These are phyloP conservation scores for Cordyceps javanica DNA, from an alignment of 2,329 filamentous ascomycete genomes.

Conservation along the genomic window DNA sequence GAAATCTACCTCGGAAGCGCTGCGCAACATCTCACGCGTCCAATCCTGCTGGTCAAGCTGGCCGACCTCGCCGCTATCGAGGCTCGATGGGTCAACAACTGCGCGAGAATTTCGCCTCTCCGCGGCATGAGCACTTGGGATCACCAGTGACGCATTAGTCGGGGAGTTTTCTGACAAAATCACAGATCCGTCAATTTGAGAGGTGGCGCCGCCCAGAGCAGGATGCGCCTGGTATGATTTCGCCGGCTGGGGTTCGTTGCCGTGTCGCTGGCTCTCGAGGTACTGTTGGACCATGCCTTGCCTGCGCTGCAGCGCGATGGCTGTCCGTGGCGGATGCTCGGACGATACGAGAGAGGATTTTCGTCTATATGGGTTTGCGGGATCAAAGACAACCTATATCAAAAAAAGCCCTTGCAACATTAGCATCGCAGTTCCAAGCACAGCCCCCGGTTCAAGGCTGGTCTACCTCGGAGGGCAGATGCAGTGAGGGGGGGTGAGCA, in stretches of 20 bases:
- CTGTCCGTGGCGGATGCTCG: slow-evolving; percentile 28
- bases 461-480: neutral
- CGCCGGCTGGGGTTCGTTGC: slow-evolving; percentile 19
- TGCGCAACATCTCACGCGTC: slow-evolving; percentile 42
- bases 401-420: neutral
- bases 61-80: slow-evolving; percentile 38
- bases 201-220: slow-evolving; percentile 17
- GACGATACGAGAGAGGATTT: slow-evolving; percentile 58
- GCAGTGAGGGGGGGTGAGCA: slow-evolving; percentile 8
- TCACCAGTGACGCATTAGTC: slow-evolving; percentile 20
- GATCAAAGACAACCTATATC: slow-evolving; percentile 56
- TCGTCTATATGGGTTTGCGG: slow-evolving; percentile 53
- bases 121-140: slow-evolving; percentile 13
- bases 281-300: slow-evolving; percentile 62
- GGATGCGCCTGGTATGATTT: slow-evolving; percentile 25
- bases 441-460: neutral
- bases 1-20: slow-evolving; percentile 35
- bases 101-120: slow-evolving; percentile 20
- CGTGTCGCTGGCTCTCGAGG: slow-evolving; percentile 49
- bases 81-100: slow-evolving; percentile 34
- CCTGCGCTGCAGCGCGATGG: slow-evolving; percentile 31
- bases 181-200: slow-evolving; percentile 14
- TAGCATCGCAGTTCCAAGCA: neutral
- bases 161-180: slow-evolving; percentile 3
- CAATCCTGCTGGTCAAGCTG: slow-evolving; percentile 53